A percentile compares a stretch with the other conserved stretches of the same genome.
Evolutionary conservation across 2,329 filamentous ascomycete species (phyloP).

Genomic region (Hymenoscyphus salicellus): DNA sequence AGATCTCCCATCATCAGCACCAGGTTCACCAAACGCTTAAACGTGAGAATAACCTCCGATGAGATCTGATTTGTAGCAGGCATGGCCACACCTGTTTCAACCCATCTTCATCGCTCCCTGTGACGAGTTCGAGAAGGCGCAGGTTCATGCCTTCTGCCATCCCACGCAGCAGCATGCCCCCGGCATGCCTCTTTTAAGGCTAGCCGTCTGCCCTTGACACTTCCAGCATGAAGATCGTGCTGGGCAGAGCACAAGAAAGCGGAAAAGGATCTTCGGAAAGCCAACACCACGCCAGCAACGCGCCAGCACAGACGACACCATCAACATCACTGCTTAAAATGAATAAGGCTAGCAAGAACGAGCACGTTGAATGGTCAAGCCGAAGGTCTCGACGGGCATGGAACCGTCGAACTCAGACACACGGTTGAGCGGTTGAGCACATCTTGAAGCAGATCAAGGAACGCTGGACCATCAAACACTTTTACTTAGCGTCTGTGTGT

Average conservation of each 20-base stretch:
- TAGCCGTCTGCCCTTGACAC: neutral
- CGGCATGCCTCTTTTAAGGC: neutral
- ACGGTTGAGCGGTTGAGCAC: constrained; percentile 9
- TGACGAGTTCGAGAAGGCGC: constrained; percentile 28
- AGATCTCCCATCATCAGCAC: constrained; percentile 1
- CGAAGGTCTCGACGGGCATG: neutral
- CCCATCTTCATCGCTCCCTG: constrained; percentile 13
- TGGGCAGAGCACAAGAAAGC: constrained; percentile 10
- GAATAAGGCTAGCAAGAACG: neutral
- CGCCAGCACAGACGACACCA: constrained; percentile 11
- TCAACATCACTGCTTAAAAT: neutral
- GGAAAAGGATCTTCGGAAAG: neutral
- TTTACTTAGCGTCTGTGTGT: constrained; percentile 8
- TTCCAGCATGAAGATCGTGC: constrained; percentile 16
- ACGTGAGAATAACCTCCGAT: neutral
- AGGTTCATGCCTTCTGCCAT: constrained; percentile 10
- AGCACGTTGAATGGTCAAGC: constrained; percentile 3
- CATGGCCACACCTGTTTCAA: constrained; percentile 14
- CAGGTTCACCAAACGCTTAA: constrained; percentile 1
- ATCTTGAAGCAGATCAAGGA: constrained; percentile 21
- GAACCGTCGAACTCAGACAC: constrained; percentile 14
- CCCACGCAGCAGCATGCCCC: neutral
- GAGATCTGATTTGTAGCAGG: constrained; percentile 5
- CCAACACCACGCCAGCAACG: neutral
- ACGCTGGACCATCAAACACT: constrained; percentile 18